These are phyloP conservation scores for Favolaschia claudopus DNA, from an alignment of 768 basidiomycete genomes.

Conservation along the genomic window DNA sequence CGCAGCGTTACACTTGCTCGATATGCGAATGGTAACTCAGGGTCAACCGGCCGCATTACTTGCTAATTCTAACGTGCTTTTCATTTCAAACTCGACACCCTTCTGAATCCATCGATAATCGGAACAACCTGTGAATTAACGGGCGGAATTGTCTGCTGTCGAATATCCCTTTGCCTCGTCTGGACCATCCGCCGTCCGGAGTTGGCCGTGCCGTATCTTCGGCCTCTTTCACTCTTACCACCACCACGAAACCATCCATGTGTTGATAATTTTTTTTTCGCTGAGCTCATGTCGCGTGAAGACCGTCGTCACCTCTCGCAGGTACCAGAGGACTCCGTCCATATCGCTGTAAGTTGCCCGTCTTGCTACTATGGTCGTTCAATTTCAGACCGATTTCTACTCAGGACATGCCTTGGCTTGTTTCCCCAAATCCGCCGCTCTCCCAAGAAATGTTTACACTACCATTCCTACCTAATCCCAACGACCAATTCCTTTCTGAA, in stretches of 20 bases:
- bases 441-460: slow-evolving; percentile 16
- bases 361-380: background rate
- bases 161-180: background rate
- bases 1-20: too few relatives aligned
- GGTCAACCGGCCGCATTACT: too few relatives aligned
- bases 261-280: slow-evolving; percentile 1
- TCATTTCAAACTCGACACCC: too few relatives aligned
- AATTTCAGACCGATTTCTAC: background rate
- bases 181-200: background rate
- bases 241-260: slow-evolving; percentile 7
- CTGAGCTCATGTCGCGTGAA: slow-evolving; percentile 23
- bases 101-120: slow-evolving; percentile 11
- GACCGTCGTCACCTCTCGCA: slow-evolving; percentile 28
- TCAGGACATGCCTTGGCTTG: slow-evolving; percentile 15
- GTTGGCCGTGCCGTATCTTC: background rate
- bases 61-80: too few relatives aligned
- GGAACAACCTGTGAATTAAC: too few relatives aligned
- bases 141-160: too few relatives aligned
- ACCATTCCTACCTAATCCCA: slow-evolving; percentile 16
- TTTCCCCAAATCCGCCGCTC: background rate
- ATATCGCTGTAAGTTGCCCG: slow-evolving; percentile 13
- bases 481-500: slow-evolving; percentile 9
- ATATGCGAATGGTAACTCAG: too few relatives aligned
- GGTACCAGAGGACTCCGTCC: slow-evolving; percentile 28
- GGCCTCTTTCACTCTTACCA: slow-evolving; percentile 2